Evolutionary conservation across 768 basidiomycete species (phyloP).

Genomic region (Termitomyces sp.): DNA sequence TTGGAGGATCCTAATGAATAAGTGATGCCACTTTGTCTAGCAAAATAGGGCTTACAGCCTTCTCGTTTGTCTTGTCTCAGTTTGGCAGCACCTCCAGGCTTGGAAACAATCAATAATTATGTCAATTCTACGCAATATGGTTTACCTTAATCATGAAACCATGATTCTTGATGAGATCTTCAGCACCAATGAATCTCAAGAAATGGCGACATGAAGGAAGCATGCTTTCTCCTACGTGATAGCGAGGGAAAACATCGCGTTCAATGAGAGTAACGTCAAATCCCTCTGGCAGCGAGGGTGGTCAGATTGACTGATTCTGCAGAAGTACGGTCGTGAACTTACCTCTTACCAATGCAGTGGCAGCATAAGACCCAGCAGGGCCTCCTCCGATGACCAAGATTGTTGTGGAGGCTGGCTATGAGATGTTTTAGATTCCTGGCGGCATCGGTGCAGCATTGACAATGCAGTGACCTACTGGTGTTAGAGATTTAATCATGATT

Average conservation of each 20-base stretch:
- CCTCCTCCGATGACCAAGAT: constrained; percentile 43
- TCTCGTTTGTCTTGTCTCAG: constrained; percentile 31
- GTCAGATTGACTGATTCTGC: background rate
- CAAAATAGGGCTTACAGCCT: constrained; percentile 39
- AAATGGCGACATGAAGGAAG: constrained; percentile 29
- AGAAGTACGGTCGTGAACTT: constrained; percentile 19
- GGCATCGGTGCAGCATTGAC: background rate
- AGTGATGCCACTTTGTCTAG: background rate
- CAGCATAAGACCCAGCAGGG: constrained; percentile 45
- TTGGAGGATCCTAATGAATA: constrained; percentile 14
- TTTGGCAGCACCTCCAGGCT: background rate
- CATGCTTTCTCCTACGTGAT: constrained; percentile 36
- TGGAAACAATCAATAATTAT: background rate
- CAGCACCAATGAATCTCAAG: constrained; percentile 29
- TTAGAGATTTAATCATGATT: background rate
- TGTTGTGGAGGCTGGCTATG: constrained; percentile 21
- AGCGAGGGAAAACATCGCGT: constrained; percentile 42
- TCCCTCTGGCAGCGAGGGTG: constrained; percentile 25
- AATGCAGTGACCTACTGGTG: background rate
- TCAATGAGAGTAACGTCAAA: constrained; percentile 51
- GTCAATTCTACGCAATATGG: background rate
- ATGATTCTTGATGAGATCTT: constrained; percentile 23
- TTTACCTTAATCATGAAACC: constrained; percentile 29
- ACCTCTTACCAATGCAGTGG: constrained; percentile 39
- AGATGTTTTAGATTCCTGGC: background rate